Conservation (phyloP, 768 basidiomycete genomes). For the Porphyrellus cyaneotinctus region DNA sequence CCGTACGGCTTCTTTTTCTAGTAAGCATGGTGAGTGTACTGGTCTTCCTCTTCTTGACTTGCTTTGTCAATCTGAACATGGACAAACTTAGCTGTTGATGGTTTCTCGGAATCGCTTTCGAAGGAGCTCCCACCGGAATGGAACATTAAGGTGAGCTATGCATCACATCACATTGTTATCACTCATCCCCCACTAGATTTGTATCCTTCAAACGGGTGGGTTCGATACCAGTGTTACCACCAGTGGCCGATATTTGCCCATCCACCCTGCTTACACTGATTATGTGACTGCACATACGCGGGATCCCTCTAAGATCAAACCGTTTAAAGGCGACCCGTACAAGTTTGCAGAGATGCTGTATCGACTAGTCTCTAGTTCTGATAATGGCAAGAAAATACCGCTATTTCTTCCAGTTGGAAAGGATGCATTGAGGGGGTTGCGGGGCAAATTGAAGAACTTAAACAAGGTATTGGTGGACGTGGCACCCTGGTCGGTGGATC, state of each 20-base stretch:
- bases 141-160: slow-evolving; percentile 15
- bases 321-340: slow-evolving; percentile 8
- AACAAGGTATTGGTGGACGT: not conserved
- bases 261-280: slow-evolving; percentile 9
- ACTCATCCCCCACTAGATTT: not conserved
- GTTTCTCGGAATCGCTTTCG: slow-evolving; percentile 5
- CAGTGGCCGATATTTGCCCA: not conserved
- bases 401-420: slow-evolving; percentile 8
- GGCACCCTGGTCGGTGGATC: slow-evolving; percentile 6
- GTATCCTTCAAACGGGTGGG: slow-evolving; percentile 14
- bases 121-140: slow-evolving; percentile 13
- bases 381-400: not conserved
- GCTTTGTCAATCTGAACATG: not conserved
- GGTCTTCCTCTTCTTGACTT: not conserved
- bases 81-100: slow-evolving; percentile 9
- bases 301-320: not conserved
- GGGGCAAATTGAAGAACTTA: not conserved
- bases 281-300: not conserved
- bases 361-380: not conserved
- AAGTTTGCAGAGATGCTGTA: slow-evolving; percentile 10
- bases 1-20: too few relatives aligned
- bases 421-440: slow-evolving; percentile 5
- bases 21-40: slow-evolving; percentile 14
- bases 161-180: not conserved
- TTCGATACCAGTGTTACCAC: slow-evolving; percentile 15